Evolutionary conservation across 257 asterid species (phyloP).

Genomic region (Nicotiana tomentosiformis): DNA sequence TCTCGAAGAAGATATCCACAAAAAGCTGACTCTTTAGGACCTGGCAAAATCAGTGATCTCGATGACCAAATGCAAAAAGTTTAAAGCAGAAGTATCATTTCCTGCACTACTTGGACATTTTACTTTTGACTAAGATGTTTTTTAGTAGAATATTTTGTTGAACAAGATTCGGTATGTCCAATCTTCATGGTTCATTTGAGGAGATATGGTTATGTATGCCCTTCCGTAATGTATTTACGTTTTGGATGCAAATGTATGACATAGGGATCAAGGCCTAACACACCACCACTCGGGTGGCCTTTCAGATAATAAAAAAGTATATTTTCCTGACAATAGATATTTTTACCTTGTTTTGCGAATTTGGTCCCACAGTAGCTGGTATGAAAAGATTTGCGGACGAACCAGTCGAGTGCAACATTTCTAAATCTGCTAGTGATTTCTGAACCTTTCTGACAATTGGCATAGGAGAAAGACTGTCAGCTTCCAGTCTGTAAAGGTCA

Average conservation of each 20-base stretch:
- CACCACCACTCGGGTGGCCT: too few species aligned
- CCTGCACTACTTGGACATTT: background rate
- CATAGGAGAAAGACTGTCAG: slow-evolving; percentile 26
- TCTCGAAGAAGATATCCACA: slow-evolving; percentile 80
- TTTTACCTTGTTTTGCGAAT: slow-evolving; percentile 71
- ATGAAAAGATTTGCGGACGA: slow-evolving; percentile 52
- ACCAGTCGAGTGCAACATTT: slow-evolving; percentile 59
- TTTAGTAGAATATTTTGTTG: too few species aligned
- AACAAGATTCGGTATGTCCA: too few species aligned
- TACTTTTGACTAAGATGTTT: too few species aligned
- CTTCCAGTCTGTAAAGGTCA: slow-evolving; percentile 14
- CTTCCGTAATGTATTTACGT: too few species aligned
- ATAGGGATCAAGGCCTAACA: too few species aligned
- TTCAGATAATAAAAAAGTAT: too few species aligned
- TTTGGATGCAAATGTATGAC: too few species aligned
- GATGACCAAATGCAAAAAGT: background rate
- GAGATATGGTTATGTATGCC: too few species aligned
- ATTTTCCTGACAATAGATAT: background rate
- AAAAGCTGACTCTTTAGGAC: slow-evolving; percentile 76
- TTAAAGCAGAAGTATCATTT: background rate
- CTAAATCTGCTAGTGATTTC: slow-evolving; percentile 84
- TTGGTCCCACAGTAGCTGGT: slow-evolving; percentile 51
- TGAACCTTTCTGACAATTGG: slow-evolving; percentile 64
- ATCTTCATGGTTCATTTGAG: too few species aligned
- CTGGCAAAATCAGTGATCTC: slow-evolving; percentile 24